Evolutionary conservation across 768 basidiomycete genomes (phyloP).

Genomic region (Mycena amicta): DNA sequence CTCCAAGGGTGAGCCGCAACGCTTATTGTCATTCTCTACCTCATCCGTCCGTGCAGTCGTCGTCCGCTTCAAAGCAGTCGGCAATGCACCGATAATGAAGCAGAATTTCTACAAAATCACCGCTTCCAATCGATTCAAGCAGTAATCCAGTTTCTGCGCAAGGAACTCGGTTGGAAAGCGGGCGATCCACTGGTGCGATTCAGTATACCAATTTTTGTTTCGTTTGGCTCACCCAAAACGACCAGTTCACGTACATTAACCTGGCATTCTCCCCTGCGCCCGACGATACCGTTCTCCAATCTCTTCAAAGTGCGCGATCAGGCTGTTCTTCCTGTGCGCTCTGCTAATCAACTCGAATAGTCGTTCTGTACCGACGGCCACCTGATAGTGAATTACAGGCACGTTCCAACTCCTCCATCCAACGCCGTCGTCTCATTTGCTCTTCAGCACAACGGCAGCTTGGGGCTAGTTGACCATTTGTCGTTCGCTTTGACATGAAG

Average conservation of each 20-base stretch:
- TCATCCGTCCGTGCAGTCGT: conserved; percentile 62
- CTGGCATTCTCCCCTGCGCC: conserved; percentile 82
- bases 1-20: conserved; percentile 59
- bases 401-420: conserved; percentile 15
- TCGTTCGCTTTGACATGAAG: too few relatives aligned
- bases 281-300: conserved; percentile 79
- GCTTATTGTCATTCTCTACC: not conserved
- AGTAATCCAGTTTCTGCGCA: conserved; percentile 83
- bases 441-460: conserved; percentile 60
- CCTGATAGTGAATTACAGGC: conserved; percentile 93
- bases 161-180: conserved; percentile 84
- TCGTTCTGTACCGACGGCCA: conserved; percentile 88
- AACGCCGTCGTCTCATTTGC: not conserved
- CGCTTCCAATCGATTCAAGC: conserved; percentile 90
- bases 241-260: conserved; percentile 64
- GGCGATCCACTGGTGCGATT: conserved; percentile 78
- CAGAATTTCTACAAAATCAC: conserved; percentile 82
- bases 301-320: conserved; percentile 60
- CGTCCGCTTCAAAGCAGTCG: conserved; percentile 96
- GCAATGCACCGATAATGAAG: conserved; percentile 98
- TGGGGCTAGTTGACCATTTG: conserved; percentile 68
- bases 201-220: not conserved
- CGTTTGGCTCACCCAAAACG: conserved; percentile 40
- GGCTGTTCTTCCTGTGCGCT: not conserved
- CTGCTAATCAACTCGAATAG: conserved; percentile 34